Conservation (phyloP, 2,329 filamentous ascomycete species). For the Conoideocrella luteorostrata region DNA sequence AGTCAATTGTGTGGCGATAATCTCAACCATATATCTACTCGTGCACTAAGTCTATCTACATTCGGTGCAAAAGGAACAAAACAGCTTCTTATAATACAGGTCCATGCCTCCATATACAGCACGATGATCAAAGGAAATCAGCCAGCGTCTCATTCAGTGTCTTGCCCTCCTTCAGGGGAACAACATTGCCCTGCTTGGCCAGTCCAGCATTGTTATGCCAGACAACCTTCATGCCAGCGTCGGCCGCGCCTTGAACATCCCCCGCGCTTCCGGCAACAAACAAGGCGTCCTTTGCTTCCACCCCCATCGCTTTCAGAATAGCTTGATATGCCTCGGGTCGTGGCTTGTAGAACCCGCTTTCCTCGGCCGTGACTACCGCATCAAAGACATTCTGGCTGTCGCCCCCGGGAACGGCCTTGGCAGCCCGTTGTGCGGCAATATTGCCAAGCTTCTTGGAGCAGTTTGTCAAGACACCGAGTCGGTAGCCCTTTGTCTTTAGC, state of each 20-base stretch:
- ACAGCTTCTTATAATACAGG: no score
- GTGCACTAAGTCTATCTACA: no score
- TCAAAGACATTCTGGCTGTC: conserved; percentile 12
- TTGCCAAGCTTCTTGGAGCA: conserved; percentile 27
- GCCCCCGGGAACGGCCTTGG: background rate
- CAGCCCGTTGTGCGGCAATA: conserved; percentile 13
- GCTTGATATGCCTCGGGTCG: conserved; percentile 24
- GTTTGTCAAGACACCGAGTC: conserved; percentile 31
- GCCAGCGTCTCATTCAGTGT: conserved; percentile 16
- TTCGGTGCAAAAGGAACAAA: no score
- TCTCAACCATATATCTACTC: no score
- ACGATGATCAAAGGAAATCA: background rate
- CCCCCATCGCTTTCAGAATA: conserved; percentile 20
- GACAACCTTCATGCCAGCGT: conserved; percentile 31
- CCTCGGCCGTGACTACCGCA: conserved; percentile 29
- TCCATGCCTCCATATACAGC: no score
- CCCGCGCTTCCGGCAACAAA: conserved; percentile 34
- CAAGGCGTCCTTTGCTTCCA: conserved; percentile 21
- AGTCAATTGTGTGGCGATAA: no score
- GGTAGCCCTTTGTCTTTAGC: conserved; percentile 21
- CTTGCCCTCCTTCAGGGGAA: conserved; percentile 17
- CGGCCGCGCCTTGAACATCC: conserved; percentile 31
- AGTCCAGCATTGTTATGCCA: conserved; percentile 31
- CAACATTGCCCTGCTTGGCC: conserved; percentile 17
- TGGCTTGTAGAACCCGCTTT: conserved; percentile 34